Evolutionary conservation across 768 basidiomycete species (phyloP).

Genomic region (Piloderma croceum): DNA sequence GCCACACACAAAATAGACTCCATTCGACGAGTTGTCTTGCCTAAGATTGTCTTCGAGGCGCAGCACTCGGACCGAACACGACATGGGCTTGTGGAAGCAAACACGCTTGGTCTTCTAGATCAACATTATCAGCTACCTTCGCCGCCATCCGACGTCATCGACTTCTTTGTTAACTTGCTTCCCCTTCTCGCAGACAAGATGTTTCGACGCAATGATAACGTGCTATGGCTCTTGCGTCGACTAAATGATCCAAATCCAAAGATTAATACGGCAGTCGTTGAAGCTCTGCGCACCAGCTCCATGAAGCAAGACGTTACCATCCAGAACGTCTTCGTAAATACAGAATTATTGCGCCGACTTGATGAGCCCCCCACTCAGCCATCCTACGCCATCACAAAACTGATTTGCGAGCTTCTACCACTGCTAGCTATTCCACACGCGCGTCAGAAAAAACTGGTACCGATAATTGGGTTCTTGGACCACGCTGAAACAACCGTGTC

Average conservation of each 20-base stretch:
- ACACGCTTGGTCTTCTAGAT: constrained; percentile 12
- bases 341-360: constrained; percentile 9
- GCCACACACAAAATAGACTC: constrained; percentile 11
- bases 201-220: constrained; percentile 7
- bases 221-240: constrained; percentile 13
- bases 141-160: constrained; percentile 13
- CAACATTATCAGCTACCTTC: constrained; percentile 10
- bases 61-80: constrained; percentile 12
- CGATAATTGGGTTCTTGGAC: constrained; percentile 13
- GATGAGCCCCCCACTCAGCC: constrained; percentile 12
- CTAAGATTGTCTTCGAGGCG: constrained; percentile 12
- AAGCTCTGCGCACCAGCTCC: constrained; percentile 8
- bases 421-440: constrained; percentile 13
- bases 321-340: constrained; percentile 7
- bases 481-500: constrained; percentile 9
- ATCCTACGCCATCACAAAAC: constrained; percentile 8
- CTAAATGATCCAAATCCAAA: constrained; percentile 13
- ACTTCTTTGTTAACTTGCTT: constrained; percentile 10
- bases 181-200: constrained; percentile 12
- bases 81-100: constrained; percentile 15
- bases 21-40: constrained; percentile 11
- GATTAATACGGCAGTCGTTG: constrained; percentile 8
- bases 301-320: constrained; percentile 10
- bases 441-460: constrained; percentile 7
- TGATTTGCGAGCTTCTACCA: constrained; percentile 15